Evolutionary conservation across 116 monocot species (phyloP).

Genomic region (Zostera marina): DNA sequence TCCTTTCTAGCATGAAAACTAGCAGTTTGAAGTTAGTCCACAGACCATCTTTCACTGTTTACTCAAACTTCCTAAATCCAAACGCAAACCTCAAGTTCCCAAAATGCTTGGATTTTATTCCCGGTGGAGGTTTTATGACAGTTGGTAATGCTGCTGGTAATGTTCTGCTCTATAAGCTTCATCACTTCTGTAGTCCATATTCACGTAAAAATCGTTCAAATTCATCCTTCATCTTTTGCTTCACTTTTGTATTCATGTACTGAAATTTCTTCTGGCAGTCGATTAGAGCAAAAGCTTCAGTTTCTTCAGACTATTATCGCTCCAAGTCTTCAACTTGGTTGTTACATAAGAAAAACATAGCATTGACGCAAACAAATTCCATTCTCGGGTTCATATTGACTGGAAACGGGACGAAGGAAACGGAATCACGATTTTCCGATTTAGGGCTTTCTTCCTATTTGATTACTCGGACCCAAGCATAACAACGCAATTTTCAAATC

Average conservation of each 20-base stretch:
- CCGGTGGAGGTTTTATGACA: constrained; percentile 76
- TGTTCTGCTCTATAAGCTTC: constrained; percentile 69
- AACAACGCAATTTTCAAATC: no score
- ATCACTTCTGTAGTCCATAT: constrained; percentile 71
- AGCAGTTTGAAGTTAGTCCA: constrained; percentile 75
- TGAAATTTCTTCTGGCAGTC: constrained; percentile 94
- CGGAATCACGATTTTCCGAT: no score
- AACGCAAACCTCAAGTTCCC: constrained; percentile 36
- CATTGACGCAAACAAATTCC: constrained; percentile 92
- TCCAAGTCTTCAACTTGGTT: constrained; percentile 95
- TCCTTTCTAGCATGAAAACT: constrained; percentile 59
- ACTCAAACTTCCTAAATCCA: constrained; percentile 68
- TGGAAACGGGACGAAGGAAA: constrained; percentile 24
- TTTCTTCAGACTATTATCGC: constrained; percentile 84
- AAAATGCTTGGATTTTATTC: constrained; percentile 80
- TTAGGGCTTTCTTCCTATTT: no score
- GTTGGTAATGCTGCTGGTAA: constrained; percentile 69
- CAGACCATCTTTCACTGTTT: constrained; percentile 62
- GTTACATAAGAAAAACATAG: constrained; percentile 83
- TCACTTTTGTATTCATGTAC: constrained; percentile 91
- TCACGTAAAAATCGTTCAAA: constrained; percentile 75
- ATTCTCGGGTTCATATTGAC: constrained; percentile 91
- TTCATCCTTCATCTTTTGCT: constrained; percentile 60
- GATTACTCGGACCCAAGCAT: no score
- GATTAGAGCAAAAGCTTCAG: constrained; percentile 68